Conservation (phyloP, 1,139 yeast species). For the Kodamaea ohmeri region DNA sequence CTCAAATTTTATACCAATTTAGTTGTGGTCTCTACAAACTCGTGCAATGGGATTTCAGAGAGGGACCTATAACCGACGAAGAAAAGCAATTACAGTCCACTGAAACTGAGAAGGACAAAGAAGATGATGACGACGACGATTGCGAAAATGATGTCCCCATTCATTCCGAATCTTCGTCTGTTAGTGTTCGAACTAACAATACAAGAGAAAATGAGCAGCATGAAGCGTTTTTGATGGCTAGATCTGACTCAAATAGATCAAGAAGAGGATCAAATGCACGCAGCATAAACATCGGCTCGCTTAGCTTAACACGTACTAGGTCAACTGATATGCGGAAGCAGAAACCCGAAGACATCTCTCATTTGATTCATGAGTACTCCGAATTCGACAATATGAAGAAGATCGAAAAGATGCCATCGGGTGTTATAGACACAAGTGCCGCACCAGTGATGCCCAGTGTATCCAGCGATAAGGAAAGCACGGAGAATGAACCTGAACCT, state of each 20-base stretch:
- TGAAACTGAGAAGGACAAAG: constrained; percentile 5
- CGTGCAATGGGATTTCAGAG: constrained; percentile 68
- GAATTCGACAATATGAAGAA: constrained; percentile 40
- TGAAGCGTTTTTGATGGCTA: constrained; percentile 12
- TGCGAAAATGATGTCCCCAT: constrained; percentile 1
- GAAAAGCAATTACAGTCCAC: constrained; percentile 2
- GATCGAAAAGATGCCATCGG: constrained; percentile 21
- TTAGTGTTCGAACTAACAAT: not conserved
- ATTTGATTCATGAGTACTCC: constrained; percentile 61
- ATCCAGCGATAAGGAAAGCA: constrained; percentile 1
- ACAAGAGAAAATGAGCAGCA: constrained; percentile 8
- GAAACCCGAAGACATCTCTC: constrained; percentile 52
- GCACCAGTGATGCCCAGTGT: constrained; percentile 15
- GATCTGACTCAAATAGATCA: constrained; percentile 3
- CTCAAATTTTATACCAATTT: constrained; percentile 69
- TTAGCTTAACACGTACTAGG: constrained; percentile 20
- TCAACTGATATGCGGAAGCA: constrained; percentile 39
- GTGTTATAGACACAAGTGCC: constrained; percentile 13
- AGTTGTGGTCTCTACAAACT: constrained; percentile 72
- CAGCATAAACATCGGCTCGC: constrained; percentile 11
- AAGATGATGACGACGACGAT: constrained; percentile 2
- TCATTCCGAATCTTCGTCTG: not conserved
- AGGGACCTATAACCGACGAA: constrained; percentile 17
- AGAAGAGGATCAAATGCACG: constrained; percentile 4
- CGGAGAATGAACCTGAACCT: not conserved